Evolutionary conservation across 2,329 filamentous ascomycete species (phyloP), one percentile per base, ranked within the genome.

Genomic region (Verticillium longisporum): DNA sequence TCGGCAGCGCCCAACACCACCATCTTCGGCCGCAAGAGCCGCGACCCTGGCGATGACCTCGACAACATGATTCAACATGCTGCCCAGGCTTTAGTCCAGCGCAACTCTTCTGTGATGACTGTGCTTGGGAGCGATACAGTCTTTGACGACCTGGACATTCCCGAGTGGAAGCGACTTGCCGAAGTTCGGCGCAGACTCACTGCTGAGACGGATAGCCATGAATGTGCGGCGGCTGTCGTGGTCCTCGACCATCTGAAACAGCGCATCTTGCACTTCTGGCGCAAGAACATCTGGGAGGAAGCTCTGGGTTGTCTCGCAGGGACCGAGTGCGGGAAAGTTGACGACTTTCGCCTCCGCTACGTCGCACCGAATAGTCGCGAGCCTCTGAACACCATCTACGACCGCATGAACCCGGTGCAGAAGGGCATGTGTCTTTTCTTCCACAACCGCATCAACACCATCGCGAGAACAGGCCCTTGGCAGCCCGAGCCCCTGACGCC

Each of bases 21-120:
- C 36, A 62, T 74, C 55, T 83, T 77, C 67, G 80, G 82, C 41
- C 80, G 84, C 34, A 72, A 70, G 10, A 67, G 75, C n/a, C 78
- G 80, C 2, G 68, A 75, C 11, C 66, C 84, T 2, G 79, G 81
- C 10, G 83, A 87, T 60, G 80, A 83, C 59, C 77, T 84, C 60
- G 73, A 77, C 13, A 85, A 87, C 59, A 73, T 80, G 3, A 78
- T 87, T 2, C 82, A 87, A 65, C 84, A 88, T 67, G 84, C 85
- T 7, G 81, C 82, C 26, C 78, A 79, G 32, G 77, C 75, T 9
- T 76, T 88, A 50, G 70, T 80, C 2, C 80, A 81, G 10, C 75
- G 83, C 7, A 72, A 86, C 15, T 66, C 59, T 11, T 64, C 26
- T 21, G 65, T 67, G 3, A 62, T 72, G 56, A 66, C 71, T 10